These are phyloP conservation scores for Mycena alexandri DNA, from an alignment of 768 basidiomycete genomes.

Conservation along the genomic window DNA sequence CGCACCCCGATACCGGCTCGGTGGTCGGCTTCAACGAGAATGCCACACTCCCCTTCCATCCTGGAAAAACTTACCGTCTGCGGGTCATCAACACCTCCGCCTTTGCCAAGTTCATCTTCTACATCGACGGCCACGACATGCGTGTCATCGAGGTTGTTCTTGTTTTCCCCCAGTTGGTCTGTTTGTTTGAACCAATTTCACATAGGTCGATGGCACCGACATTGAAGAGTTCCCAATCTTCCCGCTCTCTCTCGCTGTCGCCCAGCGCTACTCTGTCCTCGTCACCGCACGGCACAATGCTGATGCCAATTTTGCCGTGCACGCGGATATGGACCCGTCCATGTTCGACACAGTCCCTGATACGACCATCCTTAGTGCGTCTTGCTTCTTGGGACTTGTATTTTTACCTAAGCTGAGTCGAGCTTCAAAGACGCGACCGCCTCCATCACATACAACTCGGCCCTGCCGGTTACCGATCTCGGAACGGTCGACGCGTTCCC, in stretches of 20 bases:
- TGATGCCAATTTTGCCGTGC: conserved; percentile 85
- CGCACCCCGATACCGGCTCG: conserved; percentile 59
- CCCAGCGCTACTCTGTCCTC: conserved; percentile 94
- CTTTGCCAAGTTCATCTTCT: conserved; percentile 75
- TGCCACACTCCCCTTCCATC: conserved; percentile 82
- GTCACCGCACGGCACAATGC: conserved; percentile 92
- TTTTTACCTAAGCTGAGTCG: neutral
- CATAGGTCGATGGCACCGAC: conserved; percentile 71
- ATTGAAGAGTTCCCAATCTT: conserved; percentile 79
- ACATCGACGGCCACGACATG: conserved; percentile 91
- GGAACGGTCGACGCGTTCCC: conserved; percentile 71
- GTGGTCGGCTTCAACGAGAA: conserved; percentile 89
- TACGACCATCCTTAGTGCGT: conserved; percentile 78
- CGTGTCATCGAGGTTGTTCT: conserved; percentile 68
- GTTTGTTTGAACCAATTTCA: conserved; percentile 3
- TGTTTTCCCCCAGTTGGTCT: neutral
- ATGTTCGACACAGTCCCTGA: conserved; percentile 91
- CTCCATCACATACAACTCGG: conserved; percentile 77
- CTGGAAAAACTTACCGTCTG: conserved; percentile 91
- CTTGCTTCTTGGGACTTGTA: neutral
- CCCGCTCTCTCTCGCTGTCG: conserved; percentile 79
- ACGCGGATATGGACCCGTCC: conserved; percentile 87
- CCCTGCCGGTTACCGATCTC: conserved; percentile 59
- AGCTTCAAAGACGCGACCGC: conserved; percentile 77
- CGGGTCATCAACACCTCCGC: conserved; percentile 88